These are phyloP conservation scores for Neofusicoccum ribis DNA, from an alignment of 2,329 filamentous ascomycete species.

Conservation along the genomic window DNA sequence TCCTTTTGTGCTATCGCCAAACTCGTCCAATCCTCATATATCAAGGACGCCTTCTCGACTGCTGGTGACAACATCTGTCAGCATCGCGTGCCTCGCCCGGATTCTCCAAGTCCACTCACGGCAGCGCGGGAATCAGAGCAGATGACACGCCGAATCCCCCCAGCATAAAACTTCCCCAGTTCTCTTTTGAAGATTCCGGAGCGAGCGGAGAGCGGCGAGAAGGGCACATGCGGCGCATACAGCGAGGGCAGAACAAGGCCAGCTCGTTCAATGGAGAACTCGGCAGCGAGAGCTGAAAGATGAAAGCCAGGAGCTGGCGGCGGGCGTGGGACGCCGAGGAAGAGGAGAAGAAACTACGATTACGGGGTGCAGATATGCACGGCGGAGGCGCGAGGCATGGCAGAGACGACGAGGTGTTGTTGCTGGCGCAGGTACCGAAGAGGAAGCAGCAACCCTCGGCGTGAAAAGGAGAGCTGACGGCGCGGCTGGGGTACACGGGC, in stretches of 20 bases:
- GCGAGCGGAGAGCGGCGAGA: too few relatives aligned
- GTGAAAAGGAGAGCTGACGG: neutral
- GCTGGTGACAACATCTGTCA: neutral
- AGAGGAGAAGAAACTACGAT: constrained; percentile 2
- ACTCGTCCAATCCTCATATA: neutral
- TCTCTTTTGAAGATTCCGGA: neutral
- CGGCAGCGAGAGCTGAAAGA: neutral
- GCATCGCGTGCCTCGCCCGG: neutral
- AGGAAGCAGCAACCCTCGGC: constrained; percentile 9
- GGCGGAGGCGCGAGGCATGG: neutral
- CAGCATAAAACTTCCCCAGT: neutral
- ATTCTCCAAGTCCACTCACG: neutral
- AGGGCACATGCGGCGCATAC: neutral
- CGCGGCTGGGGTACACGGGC: neutral
- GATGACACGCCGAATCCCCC: neutral
- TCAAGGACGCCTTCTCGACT: neutral
- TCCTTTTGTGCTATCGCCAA: neutral
- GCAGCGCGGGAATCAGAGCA: neutral
- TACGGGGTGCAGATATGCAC: neutral
- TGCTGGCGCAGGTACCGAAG: neutral
- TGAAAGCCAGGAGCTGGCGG: neutral
- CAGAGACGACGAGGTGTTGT: neutral
- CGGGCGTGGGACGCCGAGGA: neutral
- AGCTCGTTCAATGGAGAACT: neutral
- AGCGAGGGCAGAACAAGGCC: constrained; percentile 13